Percentiles rank a stretch among this genome's conserved stretches.
phyloP scores from a whole-genome alignment of 176 grass and related monocot genomes.

The Raddia distichophylla region DNA sequence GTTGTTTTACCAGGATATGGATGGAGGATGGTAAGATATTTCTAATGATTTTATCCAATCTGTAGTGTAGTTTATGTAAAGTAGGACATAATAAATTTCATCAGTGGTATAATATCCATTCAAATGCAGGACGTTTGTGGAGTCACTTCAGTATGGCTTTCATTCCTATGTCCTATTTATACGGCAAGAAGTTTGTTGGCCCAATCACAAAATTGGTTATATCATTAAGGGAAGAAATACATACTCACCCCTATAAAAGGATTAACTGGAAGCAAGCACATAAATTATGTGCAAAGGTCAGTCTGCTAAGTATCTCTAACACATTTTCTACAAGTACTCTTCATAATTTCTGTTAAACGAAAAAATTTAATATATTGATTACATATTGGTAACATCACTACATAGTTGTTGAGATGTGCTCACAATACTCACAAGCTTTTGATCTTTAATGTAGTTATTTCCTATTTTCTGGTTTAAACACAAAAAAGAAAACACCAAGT shows the following conservation, averaged over 20 bases:
- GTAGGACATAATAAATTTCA: not conserved
- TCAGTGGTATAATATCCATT: not conserved
- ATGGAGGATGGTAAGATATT: no score
- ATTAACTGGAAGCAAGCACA: slow-evolving; percentile 73
- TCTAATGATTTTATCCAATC: not conserved
- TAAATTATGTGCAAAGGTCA: slow-evolving; percentile 60
- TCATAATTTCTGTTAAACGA: slow-evolving; percentile 20
- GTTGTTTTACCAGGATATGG: no score
- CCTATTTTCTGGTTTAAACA: slow-evolving; percentile 21
- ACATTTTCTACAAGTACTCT: not conserved
- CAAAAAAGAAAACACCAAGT: not conserved
- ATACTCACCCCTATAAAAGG: slow-evolving; percentile 62
- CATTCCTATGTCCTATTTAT: slow-evolving; percentile 74
- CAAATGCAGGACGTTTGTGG: slow-evolving; percentile 57
- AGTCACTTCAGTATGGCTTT: slow-evolving; percentile 61
- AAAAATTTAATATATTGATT: not conserved
- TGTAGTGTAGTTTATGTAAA: slow-evolving; percentile 1
- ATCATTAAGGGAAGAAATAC: slow-evolving; percentile 65
- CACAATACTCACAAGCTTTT: slow-evolving; percentile 20
- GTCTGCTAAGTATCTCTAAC: slow-evolving; percentile 2
- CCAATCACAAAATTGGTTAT: slow-evolving; percentile 56
- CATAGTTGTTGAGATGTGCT: not conserved
- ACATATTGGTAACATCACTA: not conserved
- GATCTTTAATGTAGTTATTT: slow-evolving; percentile 3
- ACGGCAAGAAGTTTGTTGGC: slow-evolving; percentile 72